Evolutionary conservation across 371 early-diverging fungal species (phyloP).

Genomic region (Racocetra persica): DNA sequence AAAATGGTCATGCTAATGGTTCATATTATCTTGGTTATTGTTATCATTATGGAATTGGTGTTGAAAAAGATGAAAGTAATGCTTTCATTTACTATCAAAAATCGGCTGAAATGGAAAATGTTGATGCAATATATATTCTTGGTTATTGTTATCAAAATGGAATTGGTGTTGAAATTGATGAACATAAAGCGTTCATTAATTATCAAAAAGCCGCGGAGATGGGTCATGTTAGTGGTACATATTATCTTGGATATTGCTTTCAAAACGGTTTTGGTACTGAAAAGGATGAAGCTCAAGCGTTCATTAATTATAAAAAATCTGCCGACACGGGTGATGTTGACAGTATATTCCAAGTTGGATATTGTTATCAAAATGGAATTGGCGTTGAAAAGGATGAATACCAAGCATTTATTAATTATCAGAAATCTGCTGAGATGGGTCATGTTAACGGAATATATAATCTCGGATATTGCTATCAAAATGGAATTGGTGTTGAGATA

Average conservation of each 20-base stretch:
- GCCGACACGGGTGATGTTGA: constrained; percentile 81
- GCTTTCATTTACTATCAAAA: constrained; percentile 54
- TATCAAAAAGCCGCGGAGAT: constrained; percentile 77
- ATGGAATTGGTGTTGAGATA: constrained; percentile 80
- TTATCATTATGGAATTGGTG: constrained; percentile 54
- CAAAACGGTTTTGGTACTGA: constrained; percentile 83
- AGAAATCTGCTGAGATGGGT: constrained; percentile 64
- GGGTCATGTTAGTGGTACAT: constrained; percentile 74
- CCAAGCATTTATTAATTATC: no score
- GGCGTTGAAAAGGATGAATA: constrained; percentile 49
- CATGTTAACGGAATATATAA: constrained; percentile 73
- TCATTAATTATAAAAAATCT: constrained; percentile 73
- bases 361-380: constrained; percentile 79
- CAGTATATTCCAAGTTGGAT: constrained; percentile 81
- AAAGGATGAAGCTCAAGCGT: constrained; percentile 68
- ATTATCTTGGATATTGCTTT: constrained; percentile 75
- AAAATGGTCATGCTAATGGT: constrained; percentile 80
- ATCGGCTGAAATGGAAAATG: constrained; percentile 74
- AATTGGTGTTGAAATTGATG: constrained; percentile 66
- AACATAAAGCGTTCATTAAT: constrained; percentile 76
- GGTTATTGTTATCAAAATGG: constrained; percentile 83
- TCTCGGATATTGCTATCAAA: constrained; percentile 79
- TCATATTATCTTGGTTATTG: constrained; percentile 69
- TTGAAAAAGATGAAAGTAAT: no score
- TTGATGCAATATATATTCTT: constrained; percentile 45